These are phyloP conservation scores for Paramecium tetraurelia DNA, from an alignment of 73 alveolate genomes.

Conservation along the genomic window DNA sequence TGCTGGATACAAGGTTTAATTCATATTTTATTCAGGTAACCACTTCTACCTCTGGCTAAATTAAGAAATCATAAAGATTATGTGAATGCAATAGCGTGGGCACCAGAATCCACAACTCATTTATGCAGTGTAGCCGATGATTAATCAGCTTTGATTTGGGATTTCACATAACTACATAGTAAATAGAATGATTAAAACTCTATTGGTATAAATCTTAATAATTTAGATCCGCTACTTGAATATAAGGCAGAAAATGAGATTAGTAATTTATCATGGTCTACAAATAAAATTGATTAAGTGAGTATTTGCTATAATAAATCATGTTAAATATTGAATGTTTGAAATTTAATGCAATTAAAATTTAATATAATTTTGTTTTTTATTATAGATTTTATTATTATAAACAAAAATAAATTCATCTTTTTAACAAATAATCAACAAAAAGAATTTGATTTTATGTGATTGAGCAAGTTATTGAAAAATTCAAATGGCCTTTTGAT, in stretches of 20 bases:
- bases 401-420: not conserved
- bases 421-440: too few species aligned
- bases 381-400: too few species aligned
- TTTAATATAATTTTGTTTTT: not conserved
- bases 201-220: not conserved
- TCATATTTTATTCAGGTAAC: conserved; percentile 68
- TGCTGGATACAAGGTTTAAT: conserved; percentile 77
- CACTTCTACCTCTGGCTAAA: conserved; percentile 87
- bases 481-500: too few species aligned
- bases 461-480: too few species aligned
- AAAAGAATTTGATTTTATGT: too few species aligned
- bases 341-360: not conserved
- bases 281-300: conserved; percentile 22
- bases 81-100: conserved; percentile 96
- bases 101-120: conserved; percentile 94
- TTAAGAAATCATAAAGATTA: conserved; percentile 88
- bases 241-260: conserved; percentile 68
- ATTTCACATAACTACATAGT: conserved; percentile 70
- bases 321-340: conserved; percentile 54
- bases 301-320: conserved; percentile 51
- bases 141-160: conserved; percentile 91
- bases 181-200: not conserved
- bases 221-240: conserved; percentile 63
- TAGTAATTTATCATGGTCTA: conserved; percentile 66
- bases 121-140: conserved; percentile 98